Conservation (phyloP, 371 early-diverging fungal species). For the Mycotypha africana region DNA sequence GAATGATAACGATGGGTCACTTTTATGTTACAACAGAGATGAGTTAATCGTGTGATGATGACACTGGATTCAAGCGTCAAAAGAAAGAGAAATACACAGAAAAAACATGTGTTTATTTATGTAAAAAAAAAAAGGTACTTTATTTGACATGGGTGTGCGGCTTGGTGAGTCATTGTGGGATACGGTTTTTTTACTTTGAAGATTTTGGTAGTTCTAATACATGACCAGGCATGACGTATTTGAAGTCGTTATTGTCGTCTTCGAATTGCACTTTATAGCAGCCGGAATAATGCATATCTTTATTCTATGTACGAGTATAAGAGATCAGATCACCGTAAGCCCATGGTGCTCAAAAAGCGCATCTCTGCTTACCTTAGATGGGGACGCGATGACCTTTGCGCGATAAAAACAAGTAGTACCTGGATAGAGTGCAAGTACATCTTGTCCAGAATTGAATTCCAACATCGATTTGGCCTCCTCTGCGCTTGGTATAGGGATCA, state of each 20-base stretch:
- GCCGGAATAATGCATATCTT: constrained; percentile 23
- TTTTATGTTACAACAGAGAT: no score
- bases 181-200: no score
- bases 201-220: constrained; percentile 60
- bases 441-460: constrained; percentile 60
- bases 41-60: no score
- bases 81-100: no score
- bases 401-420: constrained; percentile 84
- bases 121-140: no score
- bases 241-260: constrained; percentile 57
- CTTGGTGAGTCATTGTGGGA: no score
- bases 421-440: constrained; percentile 82
- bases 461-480: constrained; percentile 32
- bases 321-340: no score
- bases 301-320: constrained; percentile 36
- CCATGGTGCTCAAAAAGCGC: no score
- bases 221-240: constrained; percentile 40
- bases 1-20: no score
- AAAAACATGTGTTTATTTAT: no score
- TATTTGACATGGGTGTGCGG: no score
- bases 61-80: no score
- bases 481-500: constrained; percentile 56
- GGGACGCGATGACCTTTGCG: constrained; percentile 65
- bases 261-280: constrained; percentile 60
- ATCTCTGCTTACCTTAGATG: constrained; percentile 55